Base-by-base conservation (phyloP, 345 rosid species). In the Excoecaria cochinchinensis region DNA sequence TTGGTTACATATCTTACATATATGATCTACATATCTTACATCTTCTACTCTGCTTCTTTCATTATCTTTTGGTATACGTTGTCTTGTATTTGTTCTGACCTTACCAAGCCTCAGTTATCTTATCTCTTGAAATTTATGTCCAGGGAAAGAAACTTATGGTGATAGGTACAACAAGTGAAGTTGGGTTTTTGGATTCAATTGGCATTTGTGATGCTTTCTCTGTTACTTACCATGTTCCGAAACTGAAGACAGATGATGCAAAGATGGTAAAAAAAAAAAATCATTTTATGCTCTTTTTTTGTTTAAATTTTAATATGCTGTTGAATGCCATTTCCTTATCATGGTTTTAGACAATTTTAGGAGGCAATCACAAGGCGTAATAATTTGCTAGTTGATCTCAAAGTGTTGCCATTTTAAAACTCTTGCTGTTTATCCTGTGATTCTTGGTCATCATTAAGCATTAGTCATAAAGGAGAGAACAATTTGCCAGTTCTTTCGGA, bases 91-190 rank as follows among this genome's bases (percentile, higher is more conserved):
- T 75, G 68, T 19, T 31, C 46, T 44, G 40, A 10, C 52, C 31
- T 25, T 19, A 10, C 16, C 44, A 24, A 60, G n/a, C 60, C 42
- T 47, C 67, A 69, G 11, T 46, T 25, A 24, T 53, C 70, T 42
- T 61, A 44, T 11, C 69, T 72, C 56, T 5, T 77, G 52, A 70
- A 55, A 58, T 74, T 71, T 76, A 3, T 76, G 67, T 62, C 80
- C 86, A 95, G 96, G 98, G 97, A 48, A 95, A 89, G 74, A 95
- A 91, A 58, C 97, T 95, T 82, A 78, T 95, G 38, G 98, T 95
- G 76, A 78, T 95, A 12, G 98, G 99, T 67, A 95, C 99, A 72
- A 92, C 99, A 22, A 95, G 99, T 80, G 92, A 95, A 80, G 83
- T 91, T 57, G 81, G 78, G 70, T 95, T 95, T 86, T 84, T 95